Conservation (phyloP, 371 early-diverging fungal genomes). For the Polyrhizophydium stewartii region DNA sequence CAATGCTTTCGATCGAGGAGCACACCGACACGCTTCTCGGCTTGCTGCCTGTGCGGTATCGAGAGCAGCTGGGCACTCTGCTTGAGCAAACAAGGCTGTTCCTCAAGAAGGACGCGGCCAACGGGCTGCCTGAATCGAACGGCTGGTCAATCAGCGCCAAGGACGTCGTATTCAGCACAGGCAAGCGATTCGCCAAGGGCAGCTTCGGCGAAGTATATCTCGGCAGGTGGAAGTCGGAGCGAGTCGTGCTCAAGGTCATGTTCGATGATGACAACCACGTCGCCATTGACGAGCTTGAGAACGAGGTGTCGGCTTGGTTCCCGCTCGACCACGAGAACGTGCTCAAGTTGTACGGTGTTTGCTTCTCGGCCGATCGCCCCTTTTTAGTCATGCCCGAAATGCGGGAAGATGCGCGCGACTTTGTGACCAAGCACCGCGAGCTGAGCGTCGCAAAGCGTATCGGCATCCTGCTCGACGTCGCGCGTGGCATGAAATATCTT, state of each 20-base stretch:
- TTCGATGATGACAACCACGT: not conserved
- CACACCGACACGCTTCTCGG: no score
- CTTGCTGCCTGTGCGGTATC: no score
- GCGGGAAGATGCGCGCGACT: not conserved
- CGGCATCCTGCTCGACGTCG: not conserved
- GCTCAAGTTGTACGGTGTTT: not conserved
- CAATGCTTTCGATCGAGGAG: no score
- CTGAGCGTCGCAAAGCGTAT: no score
- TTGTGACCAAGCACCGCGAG: no score
- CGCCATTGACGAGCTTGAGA: not conserved
- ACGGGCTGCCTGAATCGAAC: no score
- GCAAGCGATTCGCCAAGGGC: no score
- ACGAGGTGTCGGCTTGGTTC: not conserved
- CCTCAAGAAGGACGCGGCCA: no score
- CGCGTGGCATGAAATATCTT: slow-evolving; percentile 7
- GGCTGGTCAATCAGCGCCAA: no score
- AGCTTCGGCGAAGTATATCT: not conserved
- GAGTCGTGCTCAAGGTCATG: not conserved
- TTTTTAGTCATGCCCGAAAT: not conserved
- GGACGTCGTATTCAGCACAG: no score
- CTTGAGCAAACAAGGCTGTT: no score
- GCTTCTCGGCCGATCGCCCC: not conserved
- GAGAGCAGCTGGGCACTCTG: no score
- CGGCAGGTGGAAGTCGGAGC: not conserved
- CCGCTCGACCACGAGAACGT: not conserved